Conservation (phyloP, 164 flowering plant genomes). For the Euptelea pleiosperma region DNA sequence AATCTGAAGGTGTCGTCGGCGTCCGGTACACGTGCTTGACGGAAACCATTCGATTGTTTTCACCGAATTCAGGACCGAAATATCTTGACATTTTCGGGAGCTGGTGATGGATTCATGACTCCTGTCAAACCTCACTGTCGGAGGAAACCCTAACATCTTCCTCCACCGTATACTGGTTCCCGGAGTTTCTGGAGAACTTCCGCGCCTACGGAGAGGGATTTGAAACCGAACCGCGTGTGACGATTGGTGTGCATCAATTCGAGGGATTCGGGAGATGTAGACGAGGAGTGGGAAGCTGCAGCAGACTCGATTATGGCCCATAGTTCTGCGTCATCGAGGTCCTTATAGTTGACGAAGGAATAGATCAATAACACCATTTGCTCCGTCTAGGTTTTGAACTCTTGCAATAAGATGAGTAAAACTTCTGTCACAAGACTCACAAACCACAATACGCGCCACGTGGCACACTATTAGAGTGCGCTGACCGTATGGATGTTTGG, state of each 20-base stretch:
- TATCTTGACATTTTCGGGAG: constrained; percentile 58
- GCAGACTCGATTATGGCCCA: constrained; percentile 98
- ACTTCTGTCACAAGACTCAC: too few species aligned
- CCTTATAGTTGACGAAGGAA: constrained; percentile 56
- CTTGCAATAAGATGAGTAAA: too few species aligned
- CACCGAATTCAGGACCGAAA: constrained; percentile 24
- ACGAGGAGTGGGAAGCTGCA: constrained; percentile 50
- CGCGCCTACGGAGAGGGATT: constrained; percentile 29
- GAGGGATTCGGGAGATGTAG: constrained; percentile 42
- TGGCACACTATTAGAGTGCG: too few species aligned
- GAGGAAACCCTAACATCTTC: constrained; percentile 15
- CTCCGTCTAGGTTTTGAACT: background rate
- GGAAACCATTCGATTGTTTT: constrained; percentile 40
- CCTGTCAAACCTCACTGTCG: constrained; percentile 49
- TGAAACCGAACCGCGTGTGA: constrained; percentile 20
- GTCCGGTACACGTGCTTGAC: constrained; percentile 42
- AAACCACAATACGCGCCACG: too few species aligned
- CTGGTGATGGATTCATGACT: constrained; percentile 29
- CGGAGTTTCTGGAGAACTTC: constrained; percentile 17
- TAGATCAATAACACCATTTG: constrained; percentile 42
- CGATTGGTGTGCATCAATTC: constrained; percentile 27
- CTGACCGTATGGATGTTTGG: too few species aligned
- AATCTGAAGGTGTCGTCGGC: constrained; percentile 25
- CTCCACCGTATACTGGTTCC: constrained; percentile 2
- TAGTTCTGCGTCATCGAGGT: constrained; percentile 89